phyloP scores from a whole-genome alignment of 2,329 filamentous ascomycete species.

The Neonectria punicea region DNA sequence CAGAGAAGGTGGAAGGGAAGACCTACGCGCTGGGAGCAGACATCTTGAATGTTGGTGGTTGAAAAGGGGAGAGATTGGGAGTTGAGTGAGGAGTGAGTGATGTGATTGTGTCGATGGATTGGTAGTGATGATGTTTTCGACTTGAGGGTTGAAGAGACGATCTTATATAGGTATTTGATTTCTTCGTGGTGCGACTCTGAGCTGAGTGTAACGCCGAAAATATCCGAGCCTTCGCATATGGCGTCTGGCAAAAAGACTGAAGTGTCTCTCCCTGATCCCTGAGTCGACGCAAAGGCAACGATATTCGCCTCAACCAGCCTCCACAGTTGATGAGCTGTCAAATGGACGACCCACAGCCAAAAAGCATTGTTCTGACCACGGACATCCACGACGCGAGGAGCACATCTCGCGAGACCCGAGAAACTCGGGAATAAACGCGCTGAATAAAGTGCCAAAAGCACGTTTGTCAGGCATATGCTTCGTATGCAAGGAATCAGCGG shows the following conservation, averaged over 20 bases:
- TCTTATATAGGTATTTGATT: conserved; percentile 40
- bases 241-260: background rate
- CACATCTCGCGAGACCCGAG: background rate
- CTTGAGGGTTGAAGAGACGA: conserved; percentile 11
- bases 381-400: background rate
- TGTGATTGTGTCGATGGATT: conserved; percentile 35
- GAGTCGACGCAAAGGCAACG: conserved; percentile 1
- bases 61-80: conserved; percentile 22
- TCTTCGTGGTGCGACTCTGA: background rate
- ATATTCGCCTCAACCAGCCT: background rate
- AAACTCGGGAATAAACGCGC: background rate
- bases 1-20: background rate
- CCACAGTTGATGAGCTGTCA: conserved; percentile 1
- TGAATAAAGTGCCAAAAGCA: background rate
- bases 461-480: background rate
- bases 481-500: background rate
- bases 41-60: conserved; percentile 35
- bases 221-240: conserved; percentile 14
- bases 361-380: background rate
- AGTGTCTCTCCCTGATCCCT: conserved; percentile 16
- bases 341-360: background rate
- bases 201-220: background rate
- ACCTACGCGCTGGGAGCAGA: conserved; percentile 43
- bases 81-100: conserved; percentile 24
- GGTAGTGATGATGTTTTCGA: conserved; percentile 26